phyloP scores from a whole-genome alignment of 768 basidiomycete species.

The Tremella fuciformis region DNA sequence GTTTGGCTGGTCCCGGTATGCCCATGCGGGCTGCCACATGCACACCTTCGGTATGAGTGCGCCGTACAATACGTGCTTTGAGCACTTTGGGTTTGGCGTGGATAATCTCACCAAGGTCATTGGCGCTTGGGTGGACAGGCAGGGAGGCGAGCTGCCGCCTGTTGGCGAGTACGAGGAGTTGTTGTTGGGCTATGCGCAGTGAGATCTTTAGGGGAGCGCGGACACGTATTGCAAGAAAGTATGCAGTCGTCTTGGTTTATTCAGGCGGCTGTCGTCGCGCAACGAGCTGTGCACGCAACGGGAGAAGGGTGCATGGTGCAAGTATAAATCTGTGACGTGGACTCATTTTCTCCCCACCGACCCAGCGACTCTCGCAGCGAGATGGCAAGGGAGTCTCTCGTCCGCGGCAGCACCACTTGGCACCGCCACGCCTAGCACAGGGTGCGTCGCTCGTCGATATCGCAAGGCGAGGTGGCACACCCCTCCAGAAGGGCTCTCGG shows the following conservation, averaged over 20 bases:
- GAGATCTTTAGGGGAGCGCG: background rate
- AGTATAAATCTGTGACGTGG: too few relatives aligned
- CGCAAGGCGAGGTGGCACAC: too few relatives aligned
- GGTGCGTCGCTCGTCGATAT: too few relatives aligned
- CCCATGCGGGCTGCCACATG: constrained; percentile 50
- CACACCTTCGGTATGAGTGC: constrained; percentile 49
- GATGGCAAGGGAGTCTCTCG: too few relatives aligned
- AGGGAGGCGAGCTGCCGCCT: constrained; percentile 27
- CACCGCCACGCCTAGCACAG: too few relatives aligned
- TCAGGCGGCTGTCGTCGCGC: background rate
- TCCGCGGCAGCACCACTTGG: too few relatives aligned
- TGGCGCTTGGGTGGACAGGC: constrained; percentile 20
- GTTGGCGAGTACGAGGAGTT: constrained; percentile 51
- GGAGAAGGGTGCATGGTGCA: too few relatives aligned
- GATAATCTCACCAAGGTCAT: constrained; percentile 43
- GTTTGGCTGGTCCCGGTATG: constrained; percentile 50
- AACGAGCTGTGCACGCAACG: too few relatives aligned
- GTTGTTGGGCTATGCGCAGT: constrained; percentile 18
- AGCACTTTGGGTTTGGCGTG: constrained; percentile 48
- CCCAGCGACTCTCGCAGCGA: too few relatives aligned
- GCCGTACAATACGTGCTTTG: constrained; percentile 40
- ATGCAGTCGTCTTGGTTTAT: constrained; percentile 1
- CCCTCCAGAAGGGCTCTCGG: too few relatives aligned
- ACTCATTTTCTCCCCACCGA: too few relatives aligned
- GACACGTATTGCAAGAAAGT: background rate